Base-by-base conservation (phyloP, 73 alveolate genomes). In the Effrenium voratum region DNA sequence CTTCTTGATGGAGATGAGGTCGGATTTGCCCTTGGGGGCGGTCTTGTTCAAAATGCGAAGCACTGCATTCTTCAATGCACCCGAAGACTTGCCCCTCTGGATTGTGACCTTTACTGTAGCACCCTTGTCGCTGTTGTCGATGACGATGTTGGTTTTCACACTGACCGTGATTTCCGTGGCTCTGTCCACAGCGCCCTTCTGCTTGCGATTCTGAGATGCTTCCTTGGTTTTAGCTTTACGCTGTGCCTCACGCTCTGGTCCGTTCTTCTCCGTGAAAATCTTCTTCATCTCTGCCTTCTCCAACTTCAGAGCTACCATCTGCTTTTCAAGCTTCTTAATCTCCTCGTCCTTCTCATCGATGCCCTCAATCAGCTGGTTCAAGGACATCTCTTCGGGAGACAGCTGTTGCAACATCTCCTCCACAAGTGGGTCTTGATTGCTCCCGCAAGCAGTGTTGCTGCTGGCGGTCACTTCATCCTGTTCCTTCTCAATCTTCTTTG, bases 11-110 rank as follows among this genome's bases (percentile, higher is more conserved):
- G 30, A 60, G 76, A 60, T 6, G 76, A 60, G 15, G 76, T 60
- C 76, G 34, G 76, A 6, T 38, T 60, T 60, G 15, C 76, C 76
- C 76, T 60, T 60, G 76, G 76, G 76, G 76, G 76, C 76, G 34
- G 40, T 32, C 76, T 60, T 60, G 4, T 38, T 38, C 40, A 60
- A 3, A 22, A 22, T 32, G 40, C 30, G 40, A 32, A 60, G 30
- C 15, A 60, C 30, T 38, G 15, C 30, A 38, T 60, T 38, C 76
- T 60, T 60, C 76, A 60, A 60, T 38, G 15, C 6, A 4, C 76
- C 76, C 40, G 76, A 32, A 38, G 76, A 22, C 15, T 32, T 38
- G 34, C 76, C 76, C 76, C 30, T 32, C 76, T 60, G 15, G 30
- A 60, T 60, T 38, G 15, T 60, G 40, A 60, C 76, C 34, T 12